Percentiles rank a stretch among this genome's conserved stretches.
Conservation (phyloP, 768 basidiomycete genomes). For the Mycena vulgaris region DNA sequence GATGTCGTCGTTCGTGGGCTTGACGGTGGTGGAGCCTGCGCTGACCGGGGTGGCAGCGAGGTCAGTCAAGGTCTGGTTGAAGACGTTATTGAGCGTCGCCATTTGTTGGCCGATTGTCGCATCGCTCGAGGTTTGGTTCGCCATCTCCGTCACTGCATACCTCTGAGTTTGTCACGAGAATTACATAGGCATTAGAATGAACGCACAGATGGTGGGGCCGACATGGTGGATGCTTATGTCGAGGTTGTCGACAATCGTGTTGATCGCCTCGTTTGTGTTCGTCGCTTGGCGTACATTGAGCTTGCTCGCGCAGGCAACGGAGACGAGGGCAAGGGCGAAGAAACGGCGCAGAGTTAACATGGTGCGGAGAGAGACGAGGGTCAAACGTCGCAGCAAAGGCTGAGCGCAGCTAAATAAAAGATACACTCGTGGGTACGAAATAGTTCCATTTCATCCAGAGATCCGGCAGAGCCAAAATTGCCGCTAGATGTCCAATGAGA, state of each 20-base stretch:
- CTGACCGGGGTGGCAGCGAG: constrained; percentile 47
- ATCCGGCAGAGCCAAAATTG: background rate
- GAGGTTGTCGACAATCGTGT: constrained; percentile 45
- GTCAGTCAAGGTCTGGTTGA: constrained; percentile 40
- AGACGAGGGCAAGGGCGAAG: constrained; percentile 47
- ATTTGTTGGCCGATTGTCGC: constrained; percentile 49
- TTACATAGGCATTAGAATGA: background rate
- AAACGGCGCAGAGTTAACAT: constrained; percentile 51
- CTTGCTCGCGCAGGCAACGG: constrained; percentile 47
- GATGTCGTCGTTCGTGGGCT: constrained; percentile 54
- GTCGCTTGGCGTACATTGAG: constrained; percentile 48
- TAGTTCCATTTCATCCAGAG: constrained; percentile 20
- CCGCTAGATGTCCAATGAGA: constrained; percentile 27
- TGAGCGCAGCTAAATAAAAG: constrained; percentile 13
- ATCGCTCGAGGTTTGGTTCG: constrained; percentile 48
- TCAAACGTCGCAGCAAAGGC: background rate
- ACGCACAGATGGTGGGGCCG: constrained; percentile 48
- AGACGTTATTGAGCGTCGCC: constrained; percentile 44
- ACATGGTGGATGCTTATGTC: constrained; percentile 40
- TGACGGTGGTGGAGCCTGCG: constrained; percentile 48
- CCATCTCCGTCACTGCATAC: constrained; percentile 47
- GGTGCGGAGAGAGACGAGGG: constrained; percentile 14
- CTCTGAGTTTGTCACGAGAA: background rate
- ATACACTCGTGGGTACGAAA: constrained; percentile 26
- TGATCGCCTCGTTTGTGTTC: constrained; percentile 52